These are phyloP conservation scores for Aspergillus oerlinghausenensis DNA, from an alignment of 2,329 filamentous ascomycete genomes.

Conservation along the genomic window DNA sequence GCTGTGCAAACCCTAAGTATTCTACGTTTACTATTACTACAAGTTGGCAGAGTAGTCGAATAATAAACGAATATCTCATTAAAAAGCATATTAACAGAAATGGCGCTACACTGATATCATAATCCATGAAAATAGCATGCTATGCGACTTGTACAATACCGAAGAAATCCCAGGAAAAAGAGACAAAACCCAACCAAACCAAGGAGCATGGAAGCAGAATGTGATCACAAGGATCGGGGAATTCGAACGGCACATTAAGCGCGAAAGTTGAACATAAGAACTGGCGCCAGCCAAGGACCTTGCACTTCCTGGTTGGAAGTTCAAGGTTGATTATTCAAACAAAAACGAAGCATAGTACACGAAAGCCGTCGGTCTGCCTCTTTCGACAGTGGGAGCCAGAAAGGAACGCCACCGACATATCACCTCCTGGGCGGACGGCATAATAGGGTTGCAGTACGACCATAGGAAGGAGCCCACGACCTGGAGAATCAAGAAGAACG, in stretches of 20 bases:
- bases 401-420: conserved; percentile 1
- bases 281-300: not conserved
- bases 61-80: conserved; percentile 5
- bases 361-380: conserved; percentile 10
- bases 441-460: not conserved
- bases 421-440: conserved; percentile 2
- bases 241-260: conserved; percentile 10
- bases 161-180: conserved; percentile 15
- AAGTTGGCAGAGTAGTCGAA: not conserved
- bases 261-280: not conserved
- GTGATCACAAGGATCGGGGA: conserved; percentile 15
- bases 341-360: conserved; percentile 18
- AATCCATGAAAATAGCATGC: conserved; percentile 15
- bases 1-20: not conserved
- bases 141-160: conserved; percentile 15
- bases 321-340: not conserved
- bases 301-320: not conserved
- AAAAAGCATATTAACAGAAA: conserved; percentile 5
- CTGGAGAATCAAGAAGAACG: conserved; percentile 19
- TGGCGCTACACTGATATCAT: conserved; percentile 22
- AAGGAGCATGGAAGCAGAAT: conserved; percentile 13
- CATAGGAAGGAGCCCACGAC: conserved; percentile 9
- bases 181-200: conserved; percentile 15
- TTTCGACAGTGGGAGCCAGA: conserved; percentile 2
- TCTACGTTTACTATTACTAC: not conserved